phyloP scores from a whole-genome alignment of 177 flowering plant species.

The Tripterygium wilfordii region DNA sequence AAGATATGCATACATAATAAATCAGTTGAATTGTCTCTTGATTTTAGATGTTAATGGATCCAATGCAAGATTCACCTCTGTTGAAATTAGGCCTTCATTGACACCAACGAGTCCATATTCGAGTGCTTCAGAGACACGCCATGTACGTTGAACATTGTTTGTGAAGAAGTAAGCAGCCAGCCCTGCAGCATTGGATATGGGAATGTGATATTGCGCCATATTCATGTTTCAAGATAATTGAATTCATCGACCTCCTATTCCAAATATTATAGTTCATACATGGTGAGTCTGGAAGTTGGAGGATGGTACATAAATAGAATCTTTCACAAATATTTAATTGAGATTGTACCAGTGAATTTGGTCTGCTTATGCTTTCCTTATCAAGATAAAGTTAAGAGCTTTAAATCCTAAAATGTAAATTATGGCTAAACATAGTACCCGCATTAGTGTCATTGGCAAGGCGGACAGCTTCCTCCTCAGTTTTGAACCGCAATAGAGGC shows the following conservation, averaged over 20 bases:
- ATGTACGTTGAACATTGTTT: slow-evolving; percentile 66
- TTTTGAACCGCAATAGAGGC: slow-evolving; percentile 76
- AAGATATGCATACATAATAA: too few species aligned
- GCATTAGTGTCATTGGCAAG: slow-evolving; percentile 94
- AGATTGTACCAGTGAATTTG: too few species aligned
- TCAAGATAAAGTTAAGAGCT: too few species aligned
- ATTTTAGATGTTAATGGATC: background rate
- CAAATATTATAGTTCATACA: too few species aligned
- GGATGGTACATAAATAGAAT: too few species aligned
- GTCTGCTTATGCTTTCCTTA: too few species aligned
- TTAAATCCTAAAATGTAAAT: too few species aligned
- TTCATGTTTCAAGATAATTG: too few species aligned
- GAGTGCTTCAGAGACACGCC: slow-evolving; percentile 97
- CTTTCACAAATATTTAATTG: too few species aligned
- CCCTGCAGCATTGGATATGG: slow-evolving; percentile 34
- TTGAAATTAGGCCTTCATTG: slow-evolving; percentile 90
- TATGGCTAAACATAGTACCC: slow-evolving; percentile 28
- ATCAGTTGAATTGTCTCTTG: too few species aligned
- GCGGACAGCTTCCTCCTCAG: slow-evolving; percentile 86
- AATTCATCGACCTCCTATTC: too few species aligned
- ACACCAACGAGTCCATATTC: slow-evolving; percentile 96
- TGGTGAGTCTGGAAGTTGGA: too few species aligned
- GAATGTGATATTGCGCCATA: background rate
- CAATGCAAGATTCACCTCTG: slow-evolving; percentile 50
- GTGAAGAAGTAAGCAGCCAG: slow-evolving; percentile 90